phyloP scores from a whole-genome alignment of 768 basidiomycete genomes.

The Trametes cubensis region DNA sequence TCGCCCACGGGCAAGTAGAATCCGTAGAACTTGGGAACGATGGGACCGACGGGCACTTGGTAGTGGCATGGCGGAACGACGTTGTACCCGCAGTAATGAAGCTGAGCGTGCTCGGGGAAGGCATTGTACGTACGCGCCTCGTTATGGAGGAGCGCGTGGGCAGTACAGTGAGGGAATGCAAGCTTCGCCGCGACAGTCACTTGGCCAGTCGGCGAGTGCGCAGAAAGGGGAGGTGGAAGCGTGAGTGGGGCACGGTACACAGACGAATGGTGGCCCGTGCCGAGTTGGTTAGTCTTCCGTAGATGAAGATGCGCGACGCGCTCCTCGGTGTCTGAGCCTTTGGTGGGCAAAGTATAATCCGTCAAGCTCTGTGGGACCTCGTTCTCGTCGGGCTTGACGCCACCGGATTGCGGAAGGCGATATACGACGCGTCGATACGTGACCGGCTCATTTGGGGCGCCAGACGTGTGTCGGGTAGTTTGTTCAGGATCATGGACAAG shows the following conservation, averaged over 20 bases:
- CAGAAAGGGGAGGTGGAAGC: conserved; percentile 41
- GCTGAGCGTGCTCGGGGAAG: conserved; percentile 49
- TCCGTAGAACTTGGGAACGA: conserved; percentile 68
- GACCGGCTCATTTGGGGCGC: not conserved
- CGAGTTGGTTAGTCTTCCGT: conserved; percentile 39
- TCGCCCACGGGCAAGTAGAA: conserved; percentile 46
- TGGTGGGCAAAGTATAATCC: not conserved
- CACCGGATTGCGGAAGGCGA: not conserved
- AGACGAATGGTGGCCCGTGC: conserved; percentile 54
- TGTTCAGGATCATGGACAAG: conserved; percentile 30
- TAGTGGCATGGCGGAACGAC: conserved; percentile 43
- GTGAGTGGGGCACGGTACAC: conserved; percentile 56
- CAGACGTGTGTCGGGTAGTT: not conserved
- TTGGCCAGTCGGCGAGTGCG: conserved; percentile 26
- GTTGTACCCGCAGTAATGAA: conserved; percentile 55
- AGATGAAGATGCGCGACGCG: conserved; percentile 51
- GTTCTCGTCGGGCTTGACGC: not conserved
- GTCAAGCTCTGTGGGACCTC: not conserved
- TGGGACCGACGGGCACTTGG: conserved; percentile 50
- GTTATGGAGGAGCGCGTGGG: conserved; percentile 29
- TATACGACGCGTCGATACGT: conserved; percentile 27
- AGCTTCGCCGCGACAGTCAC: conserved; percentile 37
- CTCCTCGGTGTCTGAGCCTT: not conserved
- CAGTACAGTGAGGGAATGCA: conserved; percentile 6
- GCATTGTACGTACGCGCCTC: conserved; percentile 50